These are phyloP conservation scores for Arthroderma sp. DNA, from an alignment of 2,329 filamentous ascomycete species.

Conservation along the genomic window DNA sequence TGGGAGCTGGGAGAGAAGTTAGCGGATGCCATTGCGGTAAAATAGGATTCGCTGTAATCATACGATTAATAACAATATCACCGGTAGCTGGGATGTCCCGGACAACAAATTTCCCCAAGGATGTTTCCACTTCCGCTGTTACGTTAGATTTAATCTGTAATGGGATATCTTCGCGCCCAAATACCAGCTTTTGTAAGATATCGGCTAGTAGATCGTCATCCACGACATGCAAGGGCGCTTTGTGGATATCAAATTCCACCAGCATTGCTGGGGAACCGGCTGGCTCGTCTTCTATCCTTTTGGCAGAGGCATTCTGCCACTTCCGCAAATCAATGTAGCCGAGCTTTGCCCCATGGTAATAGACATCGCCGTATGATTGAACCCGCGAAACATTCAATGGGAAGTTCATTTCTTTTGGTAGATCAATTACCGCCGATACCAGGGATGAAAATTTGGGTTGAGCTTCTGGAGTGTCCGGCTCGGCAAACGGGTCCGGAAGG, in stretches of 20 bases:
- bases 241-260: slow-evolving; percentile 61
- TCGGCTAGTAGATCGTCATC: slow-evolving; percentile 66
- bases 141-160: slow-evolving; percentile 67
- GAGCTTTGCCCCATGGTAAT: slow-evolving; percentile 63
- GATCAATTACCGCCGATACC: slow-evolving; percentile 61
- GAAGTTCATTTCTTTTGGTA: slow-evolving; percentile 82
- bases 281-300: slow-evolving; percentile 45
- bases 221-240: slow-evolving; percentile 72
- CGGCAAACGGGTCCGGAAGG: slow-evolving; percentile 66
- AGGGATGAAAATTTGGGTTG: slow-evolving; percentile 72
- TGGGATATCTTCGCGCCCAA: slow-evolving; percentile 55
- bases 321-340: slow-evolving; percentile 65
- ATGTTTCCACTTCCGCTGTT: slow-evolving; percentile 69
- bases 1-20: slow-evolving; percentile 35
- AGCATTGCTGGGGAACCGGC: slow-evolving; percentile 51
- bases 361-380: slow-evolving; percentile 65
- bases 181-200: slow-evolving; percentile 67
- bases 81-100: slow-evolving; percentile 75
- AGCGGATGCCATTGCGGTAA: slow-evolving; percentile 18
- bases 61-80: slow-evolving; percentile 83
- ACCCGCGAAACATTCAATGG: slow-evolving; percentile 65
- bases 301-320: slow-evolving; percentile 78
- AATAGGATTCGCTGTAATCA: slow-evolving; percentile 35
- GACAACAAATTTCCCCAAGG: slow-evolving; percentile 66
- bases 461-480: slow-evolving; percentile 58